phyloP scores from a whole-genome alignment of 768 basidiomycete genomes.

The Pulveroboletus sp. region DNA sequence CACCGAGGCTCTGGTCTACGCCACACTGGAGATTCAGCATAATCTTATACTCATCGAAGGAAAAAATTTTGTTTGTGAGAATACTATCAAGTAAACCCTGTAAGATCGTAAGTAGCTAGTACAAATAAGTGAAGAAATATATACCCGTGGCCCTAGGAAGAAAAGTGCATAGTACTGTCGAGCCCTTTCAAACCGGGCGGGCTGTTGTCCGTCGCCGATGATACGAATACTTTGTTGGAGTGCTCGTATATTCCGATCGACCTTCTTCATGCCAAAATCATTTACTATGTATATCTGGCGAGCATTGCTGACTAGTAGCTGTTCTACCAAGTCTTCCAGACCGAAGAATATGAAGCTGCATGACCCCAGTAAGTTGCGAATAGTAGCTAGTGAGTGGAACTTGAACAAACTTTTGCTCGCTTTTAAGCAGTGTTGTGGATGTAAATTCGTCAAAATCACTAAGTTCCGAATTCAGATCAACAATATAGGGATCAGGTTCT shows the following conservation, averaged over 20 bases:
- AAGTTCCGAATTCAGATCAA: conserved; percentile 80
- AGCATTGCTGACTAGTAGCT: conserved; percentile 71
- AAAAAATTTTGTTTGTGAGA: conserved; percentile 58
- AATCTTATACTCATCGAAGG: conserved; percentile 88
- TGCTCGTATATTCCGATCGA: conserved; percentile 83
- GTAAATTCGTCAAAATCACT: conserved; percentile 70
- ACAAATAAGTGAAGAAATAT: conserved; percentile 11
- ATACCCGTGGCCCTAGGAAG: conserved; percentile 65
- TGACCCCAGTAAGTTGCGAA: background rate
- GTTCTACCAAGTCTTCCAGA: conserved; percentile 79
- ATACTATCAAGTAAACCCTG: conserved; percentile 78
- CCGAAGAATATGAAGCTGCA: conserved; percentile 84
- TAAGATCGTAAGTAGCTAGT: background rate
- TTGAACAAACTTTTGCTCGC: conserved; percentile 60
- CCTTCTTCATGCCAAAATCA: conserved; percentile 75
- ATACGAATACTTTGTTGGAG: conserved; percentile 88
- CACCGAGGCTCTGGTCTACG: conserved; percentile 57
- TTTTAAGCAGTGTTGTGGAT: conserved; percentile 53
- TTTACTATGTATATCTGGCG: conserved; percentile 67
- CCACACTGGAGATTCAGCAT: conserved; percentile 90
- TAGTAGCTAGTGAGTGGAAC: background rate
- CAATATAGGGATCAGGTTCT: conserved; percentile 88
- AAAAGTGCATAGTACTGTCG: conserved; percentile 83
- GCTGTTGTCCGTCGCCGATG: conserved; percentile 53
- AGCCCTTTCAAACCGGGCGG: conserved; percentile 69